Base-by-base conservation (phyloP, 2,329 filamentous ascomycete species). In the Penicillium thymicola region DNA sequence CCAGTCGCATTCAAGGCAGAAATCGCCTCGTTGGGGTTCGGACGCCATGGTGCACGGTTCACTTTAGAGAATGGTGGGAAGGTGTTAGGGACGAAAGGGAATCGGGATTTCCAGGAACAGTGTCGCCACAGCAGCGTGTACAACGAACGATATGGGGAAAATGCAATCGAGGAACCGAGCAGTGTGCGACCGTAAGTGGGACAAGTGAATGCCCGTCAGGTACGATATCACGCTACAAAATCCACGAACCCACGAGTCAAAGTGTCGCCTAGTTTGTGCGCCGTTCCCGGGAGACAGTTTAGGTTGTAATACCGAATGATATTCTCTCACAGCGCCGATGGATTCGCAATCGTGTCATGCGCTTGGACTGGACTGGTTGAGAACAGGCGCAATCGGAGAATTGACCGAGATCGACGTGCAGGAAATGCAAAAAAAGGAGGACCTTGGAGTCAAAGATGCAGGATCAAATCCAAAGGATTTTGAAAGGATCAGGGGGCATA, bases 1-100 rank as follows among this genome's bases (percentile, higher is more conserved):
- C 74, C 74, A 76, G 43, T 73, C 72, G 57, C 74, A 77, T 63
- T 75, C 73, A 25, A 76, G 69, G 59, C 75, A 76, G 59, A 72
- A 75, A 51, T 72, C 68, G 48, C 68, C 66, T 42, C 62, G 60
- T 52, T 67, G 66, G 46, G 66, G 56, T 60, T 70, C 68, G 53
- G 68, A 64, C 49, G 66, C 62, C 72, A 74, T 75, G 53, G 55
- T 67, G 63, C 18, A 60, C 53, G 49, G 50, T 49, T 52, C 54
- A 53, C 52, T 46, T 55, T 34, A 56, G 43, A 43, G 48, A 50
- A 44, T 37, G 42, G 38, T 50, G 21, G 37, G 41, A 41, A 48
- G 18, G 55, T 36, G 8, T 41, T 40, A 28, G 25, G 50, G 21
- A 41, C 25, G 7, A n/a, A 40, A 53, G 42, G 13, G 34, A 56